A percentile compares a stretch with the other conserved stretches of the same genome.
Conservation (phyloP, 768 basidiomycete genomes). For the Mycena alexandri region DNA sequence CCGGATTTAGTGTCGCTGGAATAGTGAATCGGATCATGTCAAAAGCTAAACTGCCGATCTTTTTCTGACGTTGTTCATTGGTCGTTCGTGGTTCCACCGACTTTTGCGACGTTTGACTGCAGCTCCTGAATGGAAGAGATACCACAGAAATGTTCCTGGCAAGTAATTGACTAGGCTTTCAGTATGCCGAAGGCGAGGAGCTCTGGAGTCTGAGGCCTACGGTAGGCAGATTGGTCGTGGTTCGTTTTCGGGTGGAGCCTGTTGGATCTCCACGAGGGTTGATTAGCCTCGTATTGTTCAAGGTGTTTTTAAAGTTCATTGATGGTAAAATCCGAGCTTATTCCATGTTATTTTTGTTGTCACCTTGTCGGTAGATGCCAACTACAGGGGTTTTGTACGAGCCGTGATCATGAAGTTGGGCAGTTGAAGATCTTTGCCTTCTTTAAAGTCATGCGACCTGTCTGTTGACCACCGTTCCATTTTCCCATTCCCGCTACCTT, state of each 20-base stretch:
- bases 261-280: constrained; percentile 3
- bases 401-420: too few species aligned
- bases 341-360: too few species aligned
- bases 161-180: constrained; percentile 10
- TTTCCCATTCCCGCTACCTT: too few species aligned
- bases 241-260: constrained; percentile 11
- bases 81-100: too few species aligned
- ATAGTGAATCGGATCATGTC: constrained; percentile 22
- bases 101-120: too few species aligned
- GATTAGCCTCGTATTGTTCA: constrained; percentile 1
- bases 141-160: constrained; percentile 23
- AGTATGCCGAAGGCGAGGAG: constrained; percentile 16
- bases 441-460: too few species aligned
- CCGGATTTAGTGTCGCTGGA: constrained; percentile 22
- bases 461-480: too few species aligned
- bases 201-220: constrained; percentile 12
- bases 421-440: too few species aligned
- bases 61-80: too few species aligned
- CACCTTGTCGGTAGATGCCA: too few species aligned
- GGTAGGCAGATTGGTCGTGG: too few species aligned
- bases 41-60: constrained; percentile 22
- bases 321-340: constrained; percentile 6
- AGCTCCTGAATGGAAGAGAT: constrained; percentile 26
- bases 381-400: too few species aligned
- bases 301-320: constrained; percentile 6